Base-by-base conservation (phyloP, 352 stramenopile species). In the Globisporangium heterothallicum region DNA sequence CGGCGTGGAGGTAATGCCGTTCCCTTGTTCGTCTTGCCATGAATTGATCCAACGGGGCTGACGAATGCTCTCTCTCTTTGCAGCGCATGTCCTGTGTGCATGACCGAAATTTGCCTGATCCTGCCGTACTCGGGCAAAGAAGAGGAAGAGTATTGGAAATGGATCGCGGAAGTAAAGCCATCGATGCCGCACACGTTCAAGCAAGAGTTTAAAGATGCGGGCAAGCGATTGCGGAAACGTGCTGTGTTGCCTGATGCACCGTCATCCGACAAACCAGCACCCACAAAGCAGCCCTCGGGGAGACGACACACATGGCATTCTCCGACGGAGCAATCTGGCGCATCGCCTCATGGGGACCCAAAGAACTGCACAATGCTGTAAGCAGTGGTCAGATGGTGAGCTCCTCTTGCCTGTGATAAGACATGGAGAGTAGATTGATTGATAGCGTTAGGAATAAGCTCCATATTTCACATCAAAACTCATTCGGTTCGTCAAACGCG, bases 1-100 rank as follows among this genome's bases (percentile, higher is more conserved):
- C 38, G 2, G 44, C 63, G n/a, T 77, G 68, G 70, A 66, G 59
- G 73, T 84, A 67, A n/a, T 51, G 13, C 27, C 27, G 9, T 42
- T 34, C 8, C 4, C 10, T 24, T 47, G 21, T 7, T 26, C 24
- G 35, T 59, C 54, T 8, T 30, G 16, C n/a, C n/a, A n/a, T n/a
- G n/a, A n/a, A n/a, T n/a, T n/a, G n/a, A n/a, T n/a, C n/a, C n/a
- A n/a, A n/a, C n/a, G n/a, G n/a, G n/a, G n/a, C n/a, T n/a, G n/a
- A n/a, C n/a, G n/a, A n/a, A n/a, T n/a, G n/a, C n/a, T n/a, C n/a
- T 22, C 38, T 48, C 14, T 48, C 29, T n/a, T 1, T 34, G n/a
- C 42, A 88, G 77, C 10, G 65, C 66, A 5, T 89, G 78, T 26
- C 75, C 75, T 1, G 67, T 89, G n/a, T 87, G 78, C 27, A 78